These are phyloP conservation scores for Nicotiana tabacum DNA, from an alignment of 257 asterid genomes.

Conservation along the genomic window DNA sequence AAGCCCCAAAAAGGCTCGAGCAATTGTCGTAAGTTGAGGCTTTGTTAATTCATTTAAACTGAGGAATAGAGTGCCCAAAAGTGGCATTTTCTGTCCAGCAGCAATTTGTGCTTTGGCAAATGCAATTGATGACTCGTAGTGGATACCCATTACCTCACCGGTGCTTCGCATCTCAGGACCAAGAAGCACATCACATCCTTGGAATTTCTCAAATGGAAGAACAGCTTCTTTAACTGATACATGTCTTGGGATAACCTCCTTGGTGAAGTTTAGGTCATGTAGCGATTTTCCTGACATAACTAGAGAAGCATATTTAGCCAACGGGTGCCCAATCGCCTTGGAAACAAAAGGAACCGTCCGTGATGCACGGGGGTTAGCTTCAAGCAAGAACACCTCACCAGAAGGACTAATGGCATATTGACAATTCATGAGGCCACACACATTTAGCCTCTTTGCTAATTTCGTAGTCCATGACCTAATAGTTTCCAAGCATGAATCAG, in stretches of 20 bases:
- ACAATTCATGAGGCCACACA: conserved; percentile 89
- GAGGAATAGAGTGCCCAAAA: conserved; percentile 75
- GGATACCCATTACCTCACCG: conserved; percentile 94
- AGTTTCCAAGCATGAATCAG: conserved; percentile 63
- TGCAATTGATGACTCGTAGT: conserved; percentile 60
- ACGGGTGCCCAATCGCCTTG: conserved; percentile 91
- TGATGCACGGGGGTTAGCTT: conserved; percentile 95
- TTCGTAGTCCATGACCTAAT: conserved; percentile 86
- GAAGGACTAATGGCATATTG: conserved; percentile 82
- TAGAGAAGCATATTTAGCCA: conserved; percentile 92
- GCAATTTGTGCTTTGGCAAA: conserved; percentile 93
- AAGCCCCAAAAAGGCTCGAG: conserved; percentile 50
- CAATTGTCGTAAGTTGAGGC: conserved; percentile 57
- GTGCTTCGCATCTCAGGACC: conserved; percentile 99
- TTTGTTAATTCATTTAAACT: conserved; percentile 82
- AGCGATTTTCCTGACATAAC: conserved; percentile 96
- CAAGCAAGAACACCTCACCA: conserved; percentile 86
- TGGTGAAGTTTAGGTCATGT: conserved; percentile 58
- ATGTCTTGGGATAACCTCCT: conserved; percentile 76
- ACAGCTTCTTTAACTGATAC: conserved; percentile 95
- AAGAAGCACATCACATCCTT: conserved; percentile 83
- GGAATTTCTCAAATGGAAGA: conserved; percentile 93
- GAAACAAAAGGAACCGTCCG: conserved; percentile 97
- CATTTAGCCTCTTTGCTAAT: conserved; percentile 69
- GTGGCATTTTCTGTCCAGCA: conserved; percentile 88